phyloP scores from a whole-genome alignment of 305 asterid genomes.

The Plantago coronopus region DNA sequence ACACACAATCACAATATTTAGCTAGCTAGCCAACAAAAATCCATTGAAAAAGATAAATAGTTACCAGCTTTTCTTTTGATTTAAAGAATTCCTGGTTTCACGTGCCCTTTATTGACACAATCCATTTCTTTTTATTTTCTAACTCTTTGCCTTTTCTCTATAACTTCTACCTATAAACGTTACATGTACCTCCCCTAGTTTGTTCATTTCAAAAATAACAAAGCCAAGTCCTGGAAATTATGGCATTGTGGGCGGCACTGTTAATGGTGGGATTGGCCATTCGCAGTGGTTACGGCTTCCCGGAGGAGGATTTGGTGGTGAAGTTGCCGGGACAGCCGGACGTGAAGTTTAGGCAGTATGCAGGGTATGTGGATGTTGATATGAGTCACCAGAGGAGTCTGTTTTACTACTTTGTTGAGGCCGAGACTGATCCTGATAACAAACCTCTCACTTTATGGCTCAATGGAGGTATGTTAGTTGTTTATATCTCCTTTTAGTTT shows the following conservation, averaged over 20 bases:
- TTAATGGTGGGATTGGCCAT: slow-evolving; percentile 29
- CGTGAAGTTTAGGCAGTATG: slow-evolving; percentile 75
- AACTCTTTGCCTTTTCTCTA: background rate
- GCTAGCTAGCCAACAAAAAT: slow-evolving; percentile 7
- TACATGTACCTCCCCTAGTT: slow-evolving; percentile 3
- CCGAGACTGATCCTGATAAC: slow-evolving; percentile 56
- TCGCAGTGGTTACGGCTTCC: slow-evolving; percentile 46
- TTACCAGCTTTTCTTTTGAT: slow-evolving; percentile 27
- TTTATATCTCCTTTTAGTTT: no score
- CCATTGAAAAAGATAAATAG: slow-evolving; percentile 17
- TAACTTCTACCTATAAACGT: background rate
- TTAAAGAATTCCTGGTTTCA: slow-evolving; percentile 49
- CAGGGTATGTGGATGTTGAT: slow-evolving; percentile 89
- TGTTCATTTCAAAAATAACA: background rate
- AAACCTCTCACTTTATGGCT: slow-evolving; percentile 89
- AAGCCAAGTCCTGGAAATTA: slow-evolving; percentile 3
- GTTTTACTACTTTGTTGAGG: slow-evolving; percentile 91
- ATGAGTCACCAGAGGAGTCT: slow-evolving; percentile 66
- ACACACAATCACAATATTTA: slow-evolving; percentile 3
- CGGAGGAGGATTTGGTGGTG: slow-evolving; percentile 71
- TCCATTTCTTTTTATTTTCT: slow-evolving; percentile 5
- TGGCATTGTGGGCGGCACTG: slow-evolving; percentile 31
- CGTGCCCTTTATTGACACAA: slow-evolving; percentile 47
- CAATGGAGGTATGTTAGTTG: slow-evolving; percentile 69
- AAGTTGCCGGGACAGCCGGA: slow-evolving; percentile 76